Base-by-base conservation (phyloP, 2,329 filamentous ascomycete species). In the Exophiala sideris region DNA sequence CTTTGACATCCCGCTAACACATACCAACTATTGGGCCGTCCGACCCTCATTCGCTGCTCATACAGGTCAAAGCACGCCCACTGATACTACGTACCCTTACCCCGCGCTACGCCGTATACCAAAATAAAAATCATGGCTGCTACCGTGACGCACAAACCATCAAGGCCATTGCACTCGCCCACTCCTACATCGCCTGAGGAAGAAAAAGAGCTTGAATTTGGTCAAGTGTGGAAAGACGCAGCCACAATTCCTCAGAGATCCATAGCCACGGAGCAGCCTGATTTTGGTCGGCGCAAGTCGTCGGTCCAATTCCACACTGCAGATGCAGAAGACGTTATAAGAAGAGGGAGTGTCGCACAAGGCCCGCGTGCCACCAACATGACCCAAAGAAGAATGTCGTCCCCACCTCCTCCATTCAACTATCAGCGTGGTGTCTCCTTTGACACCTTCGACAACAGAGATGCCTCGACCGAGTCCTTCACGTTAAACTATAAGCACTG, bases 401-500 rank as follows among this genome's bases (percentile, higher is more conserved):
- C 67, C 44, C 71, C 71, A 50, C 71, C 71, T 53, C 70, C 71
- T 41, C 58, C 60, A 3, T 83, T 82, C 52, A 81, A 82, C 51
- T 89, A 87, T 68, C 77, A 84, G 53, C 77, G 80, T 40, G 84
- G 84, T 60, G 85, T 89, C 33, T 85, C 83, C n/a, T 89, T 89
- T 67, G 84, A 89, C 68, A 89, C 86, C 1, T 88, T 89, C 65
- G 76, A 81, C 57, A 83, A 83, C 52, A 82, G 82, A 59, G 82
- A 84, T 66, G 82, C 85, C 5, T 79, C 82, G 36, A 83, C 87
- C 62, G 85, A 85, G 67, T 89, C 89, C 5, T 82, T 96, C 62
- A 95, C 90, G 0, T 77, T 96, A 55, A 91, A 91, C 65, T 83
- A 88, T 62, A 89, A 90, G 66, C 91, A 96, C 70, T 87, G 87